phyloP scores from a whole-genome alignment of 2,329 filamentous ascomycete species.

The Lachnellula hyalina region DNA sequence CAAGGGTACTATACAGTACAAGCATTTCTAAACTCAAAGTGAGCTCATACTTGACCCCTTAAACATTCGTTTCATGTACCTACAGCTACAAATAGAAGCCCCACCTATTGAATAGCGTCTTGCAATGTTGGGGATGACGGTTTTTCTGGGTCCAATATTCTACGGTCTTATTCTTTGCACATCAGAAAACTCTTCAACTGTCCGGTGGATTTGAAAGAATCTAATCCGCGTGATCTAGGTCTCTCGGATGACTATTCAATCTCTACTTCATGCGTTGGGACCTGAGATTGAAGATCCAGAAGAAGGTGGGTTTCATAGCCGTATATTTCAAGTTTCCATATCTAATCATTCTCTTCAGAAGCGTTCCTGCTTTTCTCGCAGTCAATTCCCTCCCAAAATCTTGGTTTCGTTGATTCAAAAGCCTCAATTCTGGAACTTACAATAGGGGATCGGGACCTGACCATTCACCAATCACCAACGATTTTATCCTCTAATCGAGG shows the following conservation, averaged over 20 bases:
- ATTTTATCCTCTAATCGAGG: constrained; percentile 72
- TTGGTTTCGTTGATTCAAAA: constrained; percentile 78
- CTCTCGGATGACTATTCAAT: constrained; percentile 27
- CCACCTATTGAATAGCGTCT: no score
- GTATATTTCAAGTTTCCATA: neutral
- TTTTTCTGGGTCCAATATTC: no score
- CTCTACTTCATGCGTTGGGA: constrained; percentile 39
- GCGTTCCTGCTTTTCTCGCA: constrained; percentile 83
- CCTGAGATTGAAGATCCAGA: constrained; percentile 50
- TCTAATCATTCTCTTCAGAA: constrained; percentile 48
- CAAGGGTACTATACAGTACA: no score
- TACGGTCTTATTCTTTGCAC: no score
- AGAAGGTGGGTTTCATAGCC: constrained; percentile 45
- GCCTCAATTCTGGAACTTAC: constrained; percentile 60
- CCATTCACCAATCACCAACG: constrained; percentile 76
- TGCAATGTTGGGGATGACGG: no score
- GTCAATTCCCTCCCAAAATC: constrained; percentile 64
- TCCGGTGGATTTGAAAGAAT: no score
- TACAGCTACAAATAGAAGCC: no score
- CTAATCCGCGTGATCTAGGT: neutral
- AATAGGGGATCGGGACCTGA: constrained; percentile 64
- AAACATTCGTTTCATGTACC: no score
- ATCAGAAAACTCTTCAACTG: no score
- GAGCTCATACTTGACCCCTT: no score
- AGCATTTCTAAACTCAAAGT: no score